phyloP scores from a whole-genome alignment of 768 basidiomycete genomes.

The Calvatia gigantea region DNA sequence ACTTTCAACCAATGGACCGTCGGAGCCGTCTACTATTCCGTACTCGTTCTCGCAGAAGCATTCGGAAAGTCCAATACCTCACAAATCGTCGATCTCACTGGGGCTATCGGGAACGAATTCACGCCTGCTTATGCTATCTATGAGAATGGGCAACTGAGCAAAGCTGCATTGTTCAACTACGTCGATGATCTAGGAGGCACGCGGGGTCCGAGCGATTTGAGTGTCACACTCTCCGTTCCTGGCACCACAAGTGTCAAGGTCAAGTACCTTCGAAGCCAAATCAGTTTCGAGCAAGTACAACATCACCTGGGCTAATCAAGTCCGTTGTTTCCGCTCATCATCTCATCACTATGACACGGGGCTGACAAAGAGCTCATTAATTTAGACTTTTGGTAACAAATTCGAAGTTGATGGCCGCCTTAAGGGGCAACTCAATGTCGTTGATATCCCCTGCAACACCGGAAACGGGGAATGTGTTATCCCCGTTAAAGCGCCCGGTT shows the following conservation, averaged over 20 bases:
- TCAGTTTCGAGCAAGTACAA: conserved; percentile 59
- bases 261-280: conserved; percentile 54
- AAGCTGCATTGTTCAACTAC: conserved; percentile 73
- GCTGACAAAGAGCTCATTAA: conserved; percentile 1
- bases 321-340: conserved; percentile 21
- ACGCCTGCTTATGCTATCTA: conserved; percentile 76
- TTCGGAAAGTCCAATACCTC: conserved; percentile 64
- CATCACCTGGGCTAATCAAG: conserved; percentile 79
- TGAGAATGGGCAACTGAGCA: conserved; percentile 58
- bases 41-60: conserved; percentile 65
- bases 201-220: conserved; percentile 35
- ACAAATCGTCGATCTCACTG: conserved; percentile 64
- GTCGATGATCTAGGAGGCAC: conserved; percentile 56
- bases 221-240: conserved; percentile 46
- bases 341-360: background rate
- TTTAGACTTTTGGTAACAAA: conserved; percentile 55
- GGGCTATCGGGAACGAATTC: conserved; percentile 44
- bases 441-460: conserved; percentile 58
- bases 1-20: conserved; percentile 67
- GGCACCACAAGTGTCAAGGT: conserved; percentile 41
- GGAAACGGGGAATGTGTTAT: conserved; percentile 52
- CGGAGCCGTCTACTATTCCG: conserved; percentile 71
- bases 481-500: conserved; percentile 64
- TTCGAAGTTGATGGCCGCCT: conserved; percentile 70
- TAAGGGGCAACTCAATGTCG: conserved; percentile 48